These are phyloP conservation scores for Trypanosoma mega DNA, from an alignment of 208 protist species.

Conservation along the genomic window DNA sequence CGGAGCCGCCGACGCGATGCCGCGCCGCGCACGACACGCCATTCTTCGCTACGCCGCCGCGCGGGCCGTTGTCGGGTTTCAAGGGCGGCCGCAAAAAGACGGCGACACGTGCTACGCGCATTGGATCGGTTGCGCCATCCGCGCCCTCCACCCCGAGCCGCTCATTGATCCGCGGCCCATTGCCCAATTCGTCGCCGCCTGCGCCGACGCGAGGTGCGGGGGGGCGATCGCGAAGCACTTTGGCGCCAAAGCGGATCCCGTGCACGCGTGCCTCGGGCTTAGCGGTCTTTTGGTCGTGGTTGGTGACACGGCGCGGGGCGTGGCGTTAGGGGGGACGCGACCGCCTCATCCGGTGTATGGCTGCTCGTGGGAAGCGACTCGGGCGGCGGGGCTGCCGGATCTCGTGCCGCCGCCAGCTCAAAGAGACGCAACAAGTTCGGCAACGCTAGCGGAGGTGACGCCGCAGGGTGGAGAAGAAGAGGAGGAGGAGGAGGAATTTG, in stretches of 20 bases:
- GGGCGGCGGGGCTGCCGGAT: constrained; percentile 11
- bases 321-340: too few species aligned
- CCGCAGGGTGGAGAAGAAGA: too few species aligned
- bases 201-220: constrained; percentile 6
- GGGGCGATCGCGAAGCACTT: constrained; percentile 14
- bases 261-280: constrained; percentile 26
- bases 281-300: constrained; percentile 14
- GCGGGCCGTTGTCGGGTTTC: constrained; percentile 19
- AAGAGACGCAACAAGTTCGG: too few species aligned
- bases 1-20: constrained; percentile 14
- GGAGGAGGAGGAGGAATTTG: too few species aligned
- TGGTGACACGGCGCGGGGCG: background rate
- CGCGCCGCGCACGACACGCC: constrained; percentile 11
- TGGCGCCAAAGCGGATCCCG: constrained; percentile 7
- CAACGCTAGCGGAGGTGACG: too few species aligned
- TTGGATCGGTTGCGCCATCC: constrained; percentile 34
- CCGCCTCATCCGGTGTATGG: constrained; percentile 29
- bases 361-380: constrained; percentile 19
- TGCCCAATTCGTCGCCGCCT: constrained; percentile 11
- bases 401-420: background rate
- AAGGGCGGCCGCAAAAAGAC: constrained; percentile 39
- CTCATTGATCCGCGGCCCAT: constrained; percentile 16
- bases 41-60: constrained; percentile 19
- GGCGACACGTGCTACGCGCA: constrained; percentile 47
- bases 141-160: constrained; percentile 6